A percentile compares a stretch with the other conserved stretches of the same genome.
These are phyloP conservation scores for Herpotrichia juniperi DNA, from an alignment of 2,329 filamentous ascomycete species.

Conservation along the genomic window DNA sequence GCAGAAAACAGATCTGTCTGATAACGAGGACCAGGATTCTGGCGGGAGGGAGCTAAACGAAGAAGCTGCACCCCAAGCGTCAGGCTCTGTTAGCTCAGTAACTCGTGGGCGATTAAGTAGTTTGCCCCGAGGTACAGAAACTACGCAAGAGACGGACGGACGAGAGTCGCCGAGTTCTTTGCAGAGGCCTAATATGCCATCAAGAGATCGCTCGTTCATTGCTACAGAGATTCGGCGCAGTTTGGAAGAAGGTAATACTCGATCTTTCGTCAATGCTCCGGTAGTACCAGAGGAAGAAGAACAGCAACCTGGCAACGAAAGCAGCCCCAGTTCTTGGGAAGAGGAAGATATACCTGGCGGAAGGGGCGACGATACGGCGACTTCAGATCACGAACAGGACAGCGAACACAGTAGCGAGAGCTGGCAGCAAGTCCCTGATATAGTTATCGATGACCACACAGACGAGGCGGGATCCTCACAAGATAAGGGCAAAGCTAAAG, in stretches of 20 bases:
- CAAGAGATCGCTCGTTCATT: conserved; percentile 51
- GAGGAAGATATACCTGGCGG: conserved; percentile 23
- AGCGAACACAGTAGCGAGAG: conserved; percentile 48
- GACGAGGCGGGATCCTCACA: conserved; percentile 26
- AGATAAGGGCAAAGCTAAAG: conserved; percentile 37
- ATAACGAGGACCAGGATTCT: neutral
- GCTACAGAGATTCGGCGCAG: conserved; percentile 55
- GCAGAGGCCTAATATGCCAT: conserved; percentile 54
- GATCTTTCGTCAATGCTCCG: conserved; percentile 38
- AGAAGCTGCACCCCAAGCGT: neutral
- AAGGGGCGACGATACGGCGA: conserved; percentile 8
- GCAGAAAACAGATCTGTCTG: neutral
- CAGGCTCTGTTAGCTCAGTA: neutral
- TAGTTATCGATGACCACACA: conserved; percentile 32
- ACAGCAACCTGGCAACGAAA: conserved; percentile 5
- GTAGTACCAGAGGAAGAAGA: conserved; percentile 7
- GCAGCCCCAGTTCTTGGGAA: conserved; percentile 32
- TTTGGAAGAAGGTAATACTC: conserved; percentile 51
- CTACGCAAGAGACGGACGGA: conserved; percentile 3
- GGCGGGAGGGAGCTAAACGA: neutral
- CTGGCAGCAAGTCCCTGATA: conserved; percentile 47
- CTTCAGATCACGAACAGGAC: conserved; percentile 32
- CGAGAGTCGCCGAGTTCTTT: conserved; percentile 19
- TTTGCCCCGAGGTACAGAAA: conserved; percentile 15
- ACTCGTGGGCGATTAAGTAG: neutral